Base-by-base conservation (phyloP, 176 grass and related monocot genomes). In the Tillandsia fasciculata region DNA sequence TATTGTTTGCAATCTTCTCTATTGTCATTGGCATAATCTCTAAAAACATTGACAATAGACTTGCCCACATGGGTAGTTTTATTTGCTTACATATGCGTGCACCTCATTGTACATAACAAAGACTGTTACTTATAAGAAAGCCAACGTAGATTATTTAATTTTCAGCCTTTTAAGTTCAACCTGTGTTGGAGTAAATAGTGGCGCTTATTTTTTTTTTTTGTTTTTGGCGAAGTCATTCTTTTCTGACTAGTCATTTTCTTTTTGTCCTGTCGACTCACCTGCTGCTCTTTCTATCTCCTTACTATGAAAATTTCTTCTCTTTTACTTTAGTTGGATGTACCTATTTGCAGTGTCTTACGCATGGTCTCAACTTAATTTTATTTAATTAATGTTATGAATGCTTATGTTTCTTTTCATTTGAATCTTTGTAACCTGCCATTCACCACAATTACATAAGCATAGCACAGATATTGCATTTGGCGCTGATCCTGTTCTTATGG, bases 1-100 rank as follows among this genome's bases (percentile, higher is more conserved):
- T 97, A 87, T 68, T 72, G n/a, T 71, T 66, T 58, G 18, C 14
- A 9, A 2, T 33, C 3, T 33, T 33, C 29, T 33, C 29, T 33
- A 33, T 33, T 33, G 6, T 33, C 29, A 3, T 33, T 33, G 0
- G 29, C 29, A 33, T 33, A 20, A 20, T 20, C 29, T 33, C 29
- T 33, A 33, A 33, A 33, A 33, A 33, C 3, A 33, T 33, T 33
- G 29, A 33, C 3, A 33, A 33, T 5, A 5, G 6, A 33, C 29
- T 33, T 33, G 29, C 29, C 29, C 29, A 33, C 29, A 33, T 33
- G 29, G 29, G 3, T 33, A 33, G 29, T 33, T 33, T 33, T 33
- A 33, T 33, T 33, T 33, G 29, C 29, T 33, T 33, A 33, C 29
- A 33, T 6, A 33, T 33, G 29, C 29, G 5, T 33, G 3, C 29